A percentile compares a stretch with the other conserved stretches of the same genome.
These are phyloP conservation scores for Puccinia horiana DNA, from an alignment of 1,284 basidiomycete genomes.

Conservation along the genomic window DNA sequence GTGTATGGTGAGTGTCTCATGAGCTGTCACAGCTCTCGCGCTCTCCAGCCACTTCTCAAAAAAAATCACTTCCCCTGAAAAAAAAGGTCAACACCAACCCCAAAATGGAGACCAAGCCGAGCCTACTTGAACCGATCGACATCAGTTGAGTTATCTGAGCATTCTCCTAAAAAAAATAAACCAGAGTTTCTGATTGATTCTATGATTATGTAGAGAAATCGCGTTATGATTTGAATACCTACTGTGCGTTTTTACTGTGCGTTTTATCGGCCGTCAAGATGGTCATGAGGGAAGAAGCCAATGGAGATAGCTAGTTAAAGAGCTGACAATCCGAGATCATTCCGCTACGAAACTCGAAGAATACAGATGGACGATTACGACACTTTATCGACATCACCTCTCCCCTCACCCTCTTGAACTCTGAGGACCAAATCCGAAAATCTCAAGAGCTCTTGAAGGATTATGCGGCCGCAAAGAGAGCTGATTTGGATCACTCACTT, in stretches of 20 bases:
- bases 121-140: constrained; percentile 16
- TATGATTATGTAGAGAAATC: constrained; percentile 33
- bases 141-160: constrained; percentile 28
- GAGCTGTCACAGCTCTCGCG: neutral
- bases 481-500: constrained; percentile 58
- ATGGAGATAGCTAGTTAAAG: neutral
- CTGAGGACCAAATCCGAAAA: constrained; percentile 57
- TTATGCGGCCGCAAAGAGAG: constrained; percentile 58
- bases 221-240: constrained; percentile 34
- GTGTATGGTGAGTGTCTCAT: too few relatives aligned
- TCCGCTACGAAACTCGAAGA: neutral
- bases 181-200: neutral
- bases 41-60: neutral
- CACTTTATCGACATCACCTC: constrained; percentile 64
- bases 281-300: too few relatives aligned
- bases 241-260: constrained; percentile 32
- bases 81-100: neutral
- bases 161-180: neutral
- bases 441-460: constrained; percentile 58
- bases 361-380: constrained; percentile 59
- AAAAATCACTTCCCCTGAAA: neutral
- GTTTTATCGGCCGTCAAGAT: neutral
- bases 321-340: neutral
- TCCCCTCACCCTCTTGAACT: constrained; percentile 63
- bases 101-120: neutral